These are phyloP conservation scores for Obelidium mucronatum DNA, from an alignment of 192 early-diverging fungal species.

Conservation along the genomic window DNA sequence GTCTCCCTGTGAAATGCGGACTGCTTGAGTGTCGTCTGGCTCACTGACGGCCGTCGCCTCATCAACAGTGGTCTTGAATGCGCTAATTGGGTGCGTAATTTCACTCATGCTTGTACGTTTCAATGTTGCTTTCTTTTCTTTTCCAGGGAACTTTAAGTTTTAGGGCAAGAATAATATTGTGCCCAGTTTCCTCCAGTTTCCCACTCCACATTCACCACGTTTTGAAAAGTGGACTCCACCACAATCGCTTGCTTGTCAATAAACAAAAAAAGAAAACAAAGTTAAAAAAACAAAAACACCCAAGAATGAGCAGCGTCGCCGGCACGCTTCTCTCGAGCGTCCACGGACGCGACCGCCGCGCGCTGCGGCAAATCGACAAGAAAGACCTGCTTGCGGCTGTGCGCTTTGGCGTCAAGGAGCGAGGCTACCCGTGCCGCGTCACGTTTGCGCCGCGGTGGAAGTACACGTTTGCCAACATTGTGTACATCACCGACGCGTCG, in stretches of 20 bases:
- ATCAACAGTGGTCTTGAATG: too few species aligned
- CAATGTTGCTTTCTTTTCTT: too few species aligned
- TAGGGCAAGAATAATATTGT: too few species aligned
- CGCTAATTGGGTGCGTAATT: too few species aligned
- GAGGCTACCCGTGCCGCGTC: not conserved
- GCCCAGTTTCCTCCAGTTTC: too few species aligned
- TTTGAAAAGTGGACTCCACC: not conserved
- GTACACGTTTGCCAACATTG: conserved; percentile 15
- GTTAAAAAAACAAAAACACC: not conserved
- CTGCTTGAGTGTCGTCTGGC: too few species aligned
- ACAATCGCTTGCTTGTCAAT: not conserved
- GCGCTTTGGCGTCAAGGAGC: not conserved
- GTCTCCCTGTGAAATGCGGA: too few species aligned
- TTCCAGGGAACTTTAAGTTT: too few species aligned
- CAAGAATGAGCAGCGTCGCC: not conserved
- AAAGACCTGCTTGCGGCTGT: conserved; percentile 4
- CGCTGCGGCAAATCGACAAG: not conserved
- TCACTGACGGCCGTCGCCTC: too few species aligned
- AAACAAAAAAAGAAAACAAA: not conserved
- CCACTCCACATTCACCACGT: too few species aligned
- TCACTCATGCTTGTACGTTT: too few species aligned
- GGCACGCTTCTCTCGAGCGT: not conserved
- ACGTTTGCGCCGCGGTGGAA: not conserved
- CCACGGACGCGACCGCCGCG: not conserved
- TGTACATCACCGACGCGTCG: conserved; percentile 3